Evolutionary conservation across 1,139 yeast genomes (phyloP), one percentile per base, ranked within the genome.

Genomic region (Meyerozyma sp.): DNA sequence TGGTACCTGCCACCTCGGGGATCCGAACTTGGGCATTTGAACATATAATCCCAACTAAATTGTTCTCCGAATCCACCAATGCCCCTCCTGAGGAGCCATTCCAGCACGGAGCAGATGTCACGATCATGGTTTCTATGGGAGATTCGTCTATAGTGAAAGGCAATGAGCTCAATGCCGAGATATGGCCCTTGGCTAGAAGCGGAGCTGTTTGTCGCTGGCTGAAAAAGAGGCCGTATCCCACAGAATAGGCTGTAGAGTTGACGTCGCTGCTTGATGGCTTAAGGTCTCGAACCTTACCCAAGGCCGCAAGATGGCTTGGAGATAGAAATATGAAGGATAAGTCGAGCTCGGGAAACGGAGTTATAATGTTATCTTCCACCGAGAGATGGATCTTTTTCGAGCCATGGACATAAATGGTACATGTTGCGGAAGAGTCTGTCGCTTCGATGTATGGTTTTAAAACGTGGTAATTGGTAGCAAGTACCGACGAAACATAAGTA

Each of bases 1-100:
- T 42, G 35, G 50, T 51, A 13, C 39, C 44, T 8, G 28, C 29
- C 2, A 41, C 32, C 3, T 40, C 41, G 4, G 68, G 65, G 1
- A 55, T 44, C 32, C 52, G 55, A 1, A 71, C 65, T 45, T 68
- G 69, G 11, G 75, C 91, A 57, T 84, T 84, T 28, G 86, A 79
- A 32, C 86, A 80, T 65, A 84, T 75, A 32, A 82, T 57, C 0
- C 87, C 87, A 10, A 81, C 55, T 5, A 83, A 59, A 35, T 54
- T 52, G 8, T 65, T 59, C 0, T 52, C 40, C 3, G 46, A 39
- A 43, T 68, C 65, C 44, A 79, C 68, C 3, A 82, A 57, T 0
- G 83, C 88, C 0, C 91, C 91, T 0, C 91, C 91, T 1, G 86
- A 80, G 2, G 89, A 82, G 0, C 91, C 91, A 53, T 83, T 82